These are phyloP conservation scores for Agastache rugosa DNA, from an alignment of 257 asterid species.

Conservation along the genomic window DNA sequence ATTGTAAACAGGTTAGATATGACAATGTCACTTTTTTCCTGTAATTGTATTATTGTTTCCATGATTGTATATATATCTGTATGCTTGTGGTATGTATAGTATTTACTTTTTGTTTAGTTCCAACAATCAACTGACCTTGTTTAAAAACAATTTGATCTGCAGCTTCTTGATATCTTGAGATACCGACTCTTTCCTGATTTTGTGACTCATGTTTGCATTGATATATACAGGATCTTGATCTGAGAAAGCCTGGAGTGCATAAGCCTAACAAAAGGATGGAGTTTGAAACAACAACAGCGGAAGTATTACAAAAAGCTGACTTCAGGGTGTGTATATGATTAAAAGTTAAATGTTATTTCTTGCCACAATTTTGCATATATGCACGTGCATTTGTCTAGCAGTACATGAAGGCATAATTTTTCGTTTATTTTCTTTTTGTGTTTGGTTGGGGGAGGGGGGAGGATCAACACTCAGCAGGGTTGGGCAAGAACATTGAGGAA, in stretches of 20 bases:
- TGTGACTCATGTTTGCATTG: constrained; percentile 31
- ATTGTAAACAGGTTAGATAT: constrained; percentile 10
- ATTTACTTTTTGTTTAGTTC: constrained; percentile 10
- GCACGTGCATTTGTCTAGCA: constrained; percentile 11
- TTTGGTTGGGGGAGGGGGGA: background rate
- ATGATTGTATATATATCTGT: background rate
- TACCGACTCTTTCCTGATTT: constrained; percentile 9
- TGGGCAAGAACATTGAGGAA: background rate
- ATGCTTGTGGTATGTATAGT: background rate
- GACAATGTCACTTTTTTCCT: background rate
- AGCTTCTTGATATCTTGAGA: constrained; percentile 22
- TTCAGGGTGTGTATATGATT: constrained; percentile 75
- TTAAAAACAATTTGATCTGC: constrained; percentile 9
- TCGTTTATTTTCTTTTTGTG: background rate
- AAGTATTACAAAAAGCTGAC: constrained; percentile 85
- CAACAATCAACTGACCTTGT: constrained; percentile 1
- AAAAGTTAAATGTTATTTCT: constrained; percentile 10
- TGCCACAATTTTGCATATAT: background rate
- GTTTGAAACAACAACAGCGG: constrained; percentile 81
- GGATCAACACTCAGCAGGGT: background rate
- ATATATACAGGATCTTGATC: constrained; percentile 79
- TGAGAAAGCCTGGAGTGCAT: constrained; percentile 69
- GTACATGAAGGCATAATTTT: background rate
- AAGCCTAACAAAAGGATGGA: constrained; percentile 59
- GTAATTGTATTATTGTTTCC: constrained; percentile 1